These are phyloP conservation scores for Penicillium sclerotigenum DNA, from an alignment of 2,329 filamentous ascomycete genomes.

Conservation along the genomic window DNA sequence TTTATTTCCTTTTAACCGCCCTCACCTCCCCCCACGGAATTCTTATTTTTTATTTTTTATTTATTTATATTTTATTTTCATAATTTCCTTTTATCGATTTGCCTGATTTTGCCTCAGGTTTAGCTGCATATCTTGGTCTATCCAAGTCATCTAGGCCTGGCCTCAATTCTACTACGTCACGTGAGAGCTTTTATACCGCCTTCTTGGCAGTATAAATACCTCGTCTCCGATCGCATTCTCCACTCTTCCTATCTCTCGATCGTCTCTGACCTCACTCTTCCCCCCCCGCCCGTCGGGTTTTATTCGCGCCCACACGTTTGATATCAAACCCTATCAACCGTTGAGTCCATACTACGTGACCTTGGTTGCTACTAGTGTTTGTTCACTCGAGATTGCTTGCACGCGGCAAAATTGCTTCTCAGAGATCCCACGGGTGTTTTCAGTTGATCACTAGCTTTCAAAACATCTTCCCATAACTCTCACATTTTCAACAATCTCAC, in stretches of 20 bases:
- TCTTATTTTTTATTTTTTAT: conserved; percentile 14
- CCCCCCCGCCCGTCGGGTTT: conserved; percentile 12
- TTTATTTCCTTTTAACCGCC: conserved; percentile 7
- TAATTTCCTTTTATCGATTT: conserved; percentile 3
- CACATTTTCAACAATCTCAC: conserved; percentile 13
- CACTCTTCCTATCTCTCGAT: conserved; percentile 31
- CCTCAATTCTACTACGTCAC: conserved; percentile 27
- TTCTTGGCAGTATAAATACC: conserved; percentile 47
- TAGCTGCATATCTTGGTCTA: conserved; percentile 4
- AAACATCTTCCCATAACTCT: conserved; percentile 22
- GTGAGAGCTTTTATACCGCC: conserved; percentile 33
- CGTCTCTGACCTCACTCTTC: conserved; percentile 15
- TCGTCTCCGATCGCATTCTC: conserved; percentile 40
- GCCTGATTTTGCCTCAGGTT: conserved; percentile 10
- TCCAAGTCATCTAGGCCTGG: conserved; percentile 4
- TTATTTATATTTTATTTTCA: conserved; percentile 11
- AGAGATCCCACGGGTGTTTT: conserved; percentile 24
- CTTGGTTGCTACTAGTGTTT: conserved; percentile 9
- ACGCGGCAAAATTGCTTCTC: conserved; percentile 17
- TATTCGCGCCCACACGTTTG: conserved; percentile 16
- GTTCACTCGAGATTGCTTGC: conserved; percentile 23
- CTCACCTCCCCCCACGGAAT: conserved; percentile 7
- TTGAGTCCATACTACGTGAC: background rate
- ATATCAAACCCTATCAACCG: conserved; percentile 21
- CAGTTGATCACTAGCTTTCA: conserved; percentile 24